Percentiles rank a stretch among this genome's conserved stretches.
Conservation (phyloP, 306 rosid species). For the Gastrolobium bilobum region DNA sequence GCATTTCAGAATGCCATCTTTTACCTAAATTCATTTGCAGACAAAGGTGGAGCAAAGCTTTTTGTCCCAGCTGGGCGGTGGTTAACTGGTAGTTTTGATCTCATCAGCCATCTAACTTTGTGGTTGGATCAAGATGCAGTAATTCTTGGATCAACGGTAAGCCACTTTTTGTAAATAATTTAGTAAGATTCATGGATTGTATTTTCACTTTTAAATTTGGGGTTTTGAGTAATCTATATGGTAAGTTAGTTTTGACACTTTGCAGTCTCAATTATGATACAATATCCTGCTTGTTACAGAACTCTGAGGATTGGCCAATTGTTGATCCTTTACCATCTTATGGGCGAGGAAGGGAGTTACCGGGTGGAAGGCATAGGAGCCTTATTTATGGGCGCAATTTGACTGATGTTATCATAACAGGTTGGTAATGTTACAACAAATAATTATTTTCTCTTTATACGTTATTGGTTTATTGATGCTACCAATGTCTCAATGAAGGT, state of each 20-base stretch:
- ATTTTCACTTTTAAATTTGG: background rate
- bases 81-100: constrained; percentile 91
- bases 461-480: constrained; percentile 47
- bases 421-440: constrained; percentile 51
- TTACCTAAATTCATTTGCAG: constrained; percentile 78
- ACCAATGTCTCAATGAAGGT: constrained; percentile 61
- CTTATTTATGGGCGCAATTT: constrained; percentile 78
- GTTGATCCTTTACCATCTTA: constrained; percentile 86
- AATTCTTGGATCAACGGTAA: constrained; percentile 82
- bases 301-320: constrained; percentile 77
- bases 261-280: constrained; percentile 41
- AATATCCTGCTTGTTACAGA: constrained; percentile 56
- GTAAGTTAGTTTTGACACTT: constrained; percentile 20
- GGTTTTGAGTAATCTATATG: constrained; percentile 10
- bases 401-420: constrained; percentile 86
- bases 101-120: constrained; percentile 86
- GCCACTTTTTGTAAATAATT: constrained; percentile 31
- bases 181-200: constrained; percentile 35
- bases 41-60: constrained; percentile 89
- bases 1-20: constrained; percentile 89
- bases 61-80: constrained; percentile 84
- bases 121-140: constrained; percentile 75
- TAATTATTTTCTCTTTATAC: constrained; percentile 7
- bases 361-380: constrained; percentile 82
- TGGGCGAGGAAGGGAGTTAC: constrained; percentile 91